Evolutionary conservation across 2,329 filamentous ascomycete species (phyloP), one percentile per base, ranked within the genome.

Genomic region (Venturia oleaginea): DNA sequence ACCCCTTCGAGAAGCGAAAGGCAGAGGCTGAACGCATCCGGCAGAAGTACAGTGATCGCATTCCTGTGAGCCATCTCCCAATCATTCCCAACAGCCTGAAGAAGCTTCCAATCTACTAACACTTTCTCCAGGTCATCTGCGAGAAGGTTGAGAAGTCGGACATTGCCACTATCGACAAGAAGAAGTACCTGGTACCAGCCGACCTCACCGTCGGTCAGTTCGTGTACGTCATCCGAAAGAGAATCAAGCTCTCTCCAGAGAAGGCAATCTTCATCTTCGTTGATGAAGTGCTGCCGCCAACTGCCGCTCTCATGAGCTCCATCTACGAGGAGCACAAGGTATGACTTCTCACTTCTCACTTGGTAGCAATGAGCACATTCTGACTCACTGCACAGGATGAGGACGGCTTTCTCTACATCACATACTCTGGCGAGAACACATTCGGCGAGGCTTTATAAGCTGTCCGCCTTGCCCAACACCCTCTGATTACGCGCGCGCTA

Each of bases 251-350:
- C 71, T 96, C 92, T 64, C 94, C 94, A 38, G 94, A 99, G 83
- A 99, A 99, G 86, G 94, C 94, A 76, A 99, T 99, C 82, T 99
- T 99, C 85, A 97, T 99, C 84, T 99, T 97, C 80, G 94, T 99
- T 74, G 93, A 97, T 77, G 94, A 97, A 81, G 93, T 97, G 62
- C 85, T 99, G 65, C 94, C 94, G 62, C 94, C 94, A 2, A 97
- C 94, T 10, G 94, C 94, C 66, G 94, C 94, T 66, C 86, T 99
- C 63, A 99, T 99, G 94, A 96, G 92, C 83, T 95, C 90, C 78
- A 97, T 99, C 80, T 99, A 99, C 78, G 94, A 99, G 79, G 93
- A 97, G 79, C 94, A 99, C 86, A 97, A 99, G 83, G 86, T 67
- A 88, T 69, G 84, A 72, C 85, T 80, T 77, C 64, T 61, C 46